Evolutionary conservation across 2,329 filamentous ascomycete species (phyloP), one percentile per base, ranked within the genome.

Genomic region (Cyanodermella asteris): DNA sequence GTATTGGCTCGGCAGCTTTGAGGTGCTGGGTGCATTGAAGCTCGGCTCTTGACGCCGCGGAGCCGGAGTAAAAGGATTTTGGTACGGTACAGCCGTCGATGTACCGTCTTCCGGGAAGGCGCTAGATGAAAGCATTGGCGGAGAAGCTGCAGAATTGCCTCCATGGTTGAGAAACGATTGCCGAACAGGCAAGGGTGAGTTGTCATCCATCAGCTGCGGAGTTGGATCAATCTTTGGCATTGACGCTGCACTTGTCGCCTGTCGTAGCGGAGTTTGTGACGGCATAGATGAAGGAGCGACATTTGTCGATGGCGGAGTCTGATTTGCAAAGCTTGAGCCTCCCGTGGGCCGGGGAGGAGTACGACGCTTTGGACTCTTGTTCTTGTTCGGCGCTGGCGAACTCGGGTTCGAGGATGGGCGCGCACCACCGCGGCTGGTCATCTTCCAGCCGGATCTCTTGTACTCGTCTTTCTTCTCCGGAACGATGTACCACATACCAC

Each of bases 401-500:
- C 19, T 33, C 17, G 36, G 33, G 5, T 24, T 22, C 2, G 51
- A 50, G 5, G 49, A 52, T 7, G 51, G 53, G 22, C 51, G 48
- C 5, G 41, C 45, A 8, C 50, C 49, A 23, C 33, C 33, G 28
- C 37, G 33, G 23, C 25, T 29, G 7, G 20, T 16, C 5, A 33
- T 25, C 20, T 33, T 33, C 6, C 15, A 16, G 8, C 27, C 31
- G 10, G 26, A 10, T 6, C 17, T 18, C 5, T 33, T 34, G 28
- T 51, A 54, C 16, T 50, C 47, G 19, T 46, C 42, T 36, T 53
- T 50, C 37, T 74, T 77, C 44, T 90, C 77, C 2, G 76, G 63
- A 4, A 78, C 70, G 41, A 97, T 82, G 48, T 84, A 78, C 87
- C 87, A 97, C 45, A 94, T 94, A 81, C 93, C 94, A 15, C 87